These are phyloP conservation scores for Ophiostoma quercus DNA, from an alignment of 2,329 filamentous ascomycete genomes.

Conservation along the genomic window DNA sequence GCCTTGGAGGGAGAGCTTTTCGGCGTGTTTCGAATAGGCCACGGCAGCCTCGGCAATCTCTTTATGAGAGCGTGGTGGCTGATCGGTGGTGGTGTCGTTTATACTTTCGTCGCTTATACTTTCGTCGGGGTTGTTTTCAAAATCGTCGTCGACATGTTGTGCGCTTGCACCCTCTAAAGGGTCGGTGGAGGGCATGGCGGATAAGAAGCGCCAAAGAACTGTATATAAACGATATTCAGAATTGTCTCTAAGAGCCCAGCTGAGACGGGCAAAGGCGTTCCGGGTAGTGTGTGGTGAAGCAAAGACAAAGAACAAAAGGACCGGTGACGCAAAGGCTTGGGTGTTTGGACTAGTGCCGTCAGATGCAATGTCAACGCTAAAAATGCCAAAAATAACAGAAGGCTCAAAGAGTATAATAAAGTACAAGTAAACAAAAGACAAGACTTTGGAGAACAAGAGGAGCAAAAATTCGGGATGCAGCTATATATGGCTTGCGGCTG, in stretches of 20 bases:
- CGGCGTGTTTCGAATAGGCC: constrained; percentile 57
- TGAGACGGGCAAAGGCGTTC: background rate
- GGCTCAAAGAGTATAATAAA: background rate
- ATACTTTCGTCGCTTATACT: background rate
- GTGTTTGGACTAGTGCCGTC: background rate
- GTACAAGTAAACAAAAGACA: background rate
- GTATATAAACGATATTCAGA: background rate
- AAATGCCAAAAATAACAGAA: background rate
- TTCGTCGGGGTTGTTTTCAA: background rate
- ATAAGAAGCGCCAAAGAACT: background rate
- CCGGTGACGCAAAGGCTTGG: background rate
- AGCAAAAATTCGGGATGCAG: background rate
- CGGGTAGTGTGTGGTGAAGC: background rate
- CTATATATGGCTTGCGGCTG: background rate
- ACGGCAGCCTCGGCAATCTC: constrained; percentile 42
- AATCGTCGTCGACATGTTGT: background rate
- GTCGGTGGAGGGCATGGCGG: background rate
- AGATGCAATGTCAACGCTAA: background rate
- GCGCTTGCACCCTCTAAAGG: background rate
- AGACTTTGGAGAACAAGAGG: background rate
- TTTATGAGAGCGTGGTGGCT: constrained; percentile 26
- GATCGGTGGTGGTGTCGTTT: background rate
- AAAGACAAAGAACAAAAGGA: constrained; percentile 5
- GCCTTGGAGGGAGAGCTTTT: constrained; percentile 47
- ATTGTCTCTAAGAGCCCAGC: background rate